A percentile compares a stretch with the other conserved stretches of the same genome.
These are phyloP conservation scores for Amanita fuliginea DNA, from an alignment of 768 basidiomycete genomes.

Conservation along the genomic window DNA sequence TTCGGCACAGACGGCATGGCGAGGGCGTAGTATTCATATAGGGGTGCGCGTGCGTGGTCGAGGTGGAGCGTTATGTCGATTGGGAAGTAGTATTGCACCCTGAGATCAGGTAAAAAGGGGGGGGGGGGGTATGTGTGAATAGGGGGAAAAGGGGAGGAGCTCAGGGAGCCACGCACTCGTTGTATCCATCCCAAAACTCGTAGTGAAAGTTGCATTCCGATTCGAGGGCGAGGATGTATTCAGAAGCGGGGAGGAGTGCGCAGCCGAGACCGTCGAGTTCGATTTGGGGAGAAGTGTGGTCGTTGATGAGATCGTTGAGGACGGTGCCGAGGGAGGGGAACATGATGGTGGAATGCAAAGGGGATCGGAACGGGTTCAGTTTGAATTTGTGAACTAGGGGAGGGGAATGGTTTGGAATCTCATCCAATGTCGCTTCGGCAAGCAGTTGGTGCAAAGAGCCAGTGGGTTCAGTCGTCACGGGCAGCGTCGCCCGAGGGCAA, in stretches of 20 bases:
- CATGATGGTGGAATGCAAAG: background rate
- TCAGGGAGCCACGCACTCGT: background rate
- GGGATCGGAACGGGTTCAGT: background rate
- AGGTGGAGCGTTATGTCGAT: background rate
- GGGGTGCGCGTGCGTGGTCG: background rate
- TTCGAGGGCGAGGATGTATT: background rate
- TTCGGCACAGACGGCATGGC: background rate
- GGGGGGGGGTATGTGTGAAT: no score
- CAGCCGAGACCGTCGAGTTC: background rate
- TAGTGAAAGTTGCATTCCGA: slow-evolving; percentile 2
- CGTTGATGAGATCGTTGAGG: background rate
- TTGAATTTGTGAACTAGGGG: background rate
- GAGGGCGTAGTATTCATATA: background rate
- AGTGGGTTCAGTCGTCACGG: background rate
- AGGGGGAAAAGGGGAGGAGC: no score
- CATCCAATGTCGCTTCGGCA: background rate
- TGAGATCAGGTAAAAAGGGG: background rate
- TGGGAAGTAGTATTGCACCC: background rate
- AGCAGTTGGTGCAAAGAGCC: background rate
- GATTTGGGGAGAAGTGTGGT: background rate
- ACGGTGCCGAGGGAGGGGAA: background rate
- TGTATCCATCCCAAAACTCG: background rate
- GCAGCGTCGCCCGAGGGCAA: background rate
- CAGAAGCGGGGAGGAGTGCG: background rate
- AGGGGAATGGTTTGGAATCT: background rate